Conservation (phyloP, 768 basidiomycete genomes). For the Mycena floridula region DNA sequence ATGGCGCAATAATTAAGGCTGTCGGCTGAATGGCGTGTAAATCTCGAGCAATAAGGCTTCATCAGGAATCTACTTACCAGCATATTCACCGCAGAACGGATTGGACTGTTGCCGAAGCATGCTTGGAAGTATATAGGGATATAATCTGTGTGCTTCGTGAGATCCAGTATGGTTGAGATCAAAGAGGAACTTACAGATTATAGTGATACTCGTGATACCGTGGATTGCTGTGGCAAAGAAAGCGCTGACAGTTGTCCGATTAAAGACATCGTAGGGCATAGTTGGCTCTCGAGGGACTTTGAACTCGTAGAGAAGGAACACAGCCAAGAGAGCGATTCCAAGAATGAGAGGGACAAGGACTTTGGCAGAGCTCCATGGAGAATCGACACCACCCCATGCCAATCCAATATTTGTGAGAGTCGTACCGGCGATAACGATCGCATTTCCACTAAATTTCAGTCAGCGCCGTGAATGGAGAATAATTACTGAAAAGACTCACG, state of each 20-base stretch:
- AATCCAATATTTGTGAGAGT: background rate
- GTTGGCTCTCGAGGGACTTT: conserved; percentile 22
- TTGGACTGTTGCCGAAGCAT: conserved; percentile 22
- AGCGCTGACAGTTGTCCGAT: background rate
- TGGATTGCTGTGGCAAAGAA: background rate
- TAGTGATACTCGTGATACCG: background rate
- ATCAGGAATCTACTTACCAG: too few species aligned
- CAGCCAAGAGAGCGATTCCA: conserved; percentile 29
- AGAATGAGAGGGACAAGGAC: conserved; percentile 31
- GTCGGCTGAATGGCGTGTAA: too few species aligned
- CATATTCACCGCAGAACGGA: conserved; percentile 19
- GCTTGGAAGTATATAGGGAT: conserved; percentile 38
- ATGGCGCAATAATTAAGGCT: background rate
- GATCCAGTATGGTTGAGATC: background rate
- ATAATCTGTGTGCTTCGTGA: too few species aligned
- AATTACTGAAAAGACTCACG: conserved; percentile 19
- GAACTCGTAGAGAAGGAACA: conserved; percentile 32
- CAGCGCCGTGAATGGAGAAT: background rate
- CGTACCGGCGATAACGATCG: conserved; percentile 7
- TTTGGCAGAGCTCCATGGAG: background rate
- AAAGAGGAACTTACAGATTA: background rate
- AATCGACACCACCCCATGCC: conserved; percentile 5
- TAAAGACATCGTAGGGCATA: background rate
- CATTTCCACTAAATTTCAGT: conserved; percentile 19
- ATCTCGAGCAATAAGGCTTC: too few species aligned